These are phyloP conservation scores for Fusarium xyrophilum DNA, from an alignment of 2,329 filamentous ascomycete species.

Conservation along the genomic window DNA sequence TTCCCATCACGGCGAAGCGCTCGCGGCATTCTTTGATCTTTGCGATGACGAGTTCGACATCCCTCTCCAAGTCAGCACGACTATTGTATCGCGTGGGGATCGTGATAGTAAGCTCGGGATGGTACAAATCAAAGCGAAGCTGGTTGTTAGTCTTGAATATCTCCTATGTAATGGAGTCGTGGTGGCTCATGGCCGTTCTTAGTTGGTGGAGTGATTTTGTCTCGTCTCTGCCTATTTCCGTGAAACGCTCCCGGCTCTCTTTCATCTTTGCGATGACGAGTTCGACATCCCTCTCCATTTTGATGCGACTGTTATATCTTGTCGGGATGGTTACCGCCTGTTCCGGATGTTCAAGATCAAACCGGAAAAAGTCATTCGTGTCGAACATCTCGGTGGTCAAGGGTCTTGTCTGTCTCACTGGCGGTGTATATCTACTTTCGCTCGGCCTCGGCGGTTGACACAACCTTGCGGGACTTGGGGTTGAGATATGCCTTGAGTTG, in stretches of 20 bases:
- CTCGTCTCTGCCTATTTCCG: background rate
- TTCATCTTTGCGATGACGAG: no score
- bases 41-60: accelerated
- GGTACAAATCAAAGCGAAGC: background rate
- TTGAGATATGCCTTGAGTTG: no score
- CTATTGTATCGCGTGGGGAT: background rate
- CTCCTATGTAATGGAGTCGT: no score
- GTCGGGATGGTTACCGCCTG: background rate
- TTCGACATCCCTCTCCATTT: no score
- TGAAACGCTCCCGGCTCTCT: background rate
- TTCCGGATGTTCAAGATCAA: background rate
- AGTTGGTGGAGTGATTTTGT: no score
- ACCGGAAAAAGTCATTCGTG: background rate
- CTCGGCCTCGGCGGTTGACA: no score
- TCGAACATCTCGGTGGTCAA: background rate
- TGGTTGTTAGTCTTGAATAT: background rate
- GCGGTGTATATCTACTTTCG: background rate
- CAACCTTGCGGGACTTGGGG: no score
- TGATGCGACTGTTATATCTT: background rate
- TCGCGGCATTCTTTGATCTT: background rate
- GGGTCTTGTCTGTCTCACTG: no score
- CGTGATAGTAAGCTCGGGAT: no score
- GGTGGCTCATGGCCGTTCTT: no score
- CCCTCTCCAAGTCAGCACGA: background rate
- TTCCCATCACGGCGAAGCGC: background rate